phyloP scores from a whole-genome alignment of 805 yeast genomes.

The Pichia paraexigua region DNA sequence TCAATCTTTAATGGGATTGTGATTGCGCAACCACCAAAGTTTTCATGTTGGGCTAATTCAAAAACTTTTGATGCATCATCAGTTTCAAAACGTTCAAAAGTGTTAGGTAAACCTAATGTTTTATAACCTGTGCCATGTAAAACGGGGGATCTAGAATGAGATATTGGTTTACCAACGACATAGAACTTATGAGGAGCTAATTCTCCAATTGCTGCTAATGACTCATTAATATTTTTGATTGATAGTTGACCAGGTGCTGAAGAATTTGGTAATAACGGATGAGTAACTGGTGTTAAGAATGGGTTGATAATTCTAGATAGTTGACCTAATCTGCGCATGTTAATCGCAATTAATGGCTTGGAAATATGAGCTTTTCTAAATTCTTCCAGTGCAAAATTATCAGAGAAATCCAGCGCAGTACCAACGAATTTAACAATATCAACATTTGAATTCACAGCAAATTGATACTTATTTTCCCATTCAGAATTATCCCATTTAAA shows the following conservation, averaged over 20 bases:
- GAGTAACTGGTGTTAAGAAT: constrained; percentile 78
- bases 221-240: constrained; percentile 52
- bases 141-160: constrained; percentile 83
- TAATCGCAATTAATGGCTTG: constrained; percentile 73
- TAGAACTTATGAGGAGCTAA: constrained; percentile 49
- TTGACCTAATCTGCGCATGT: constrained; percentile 71
- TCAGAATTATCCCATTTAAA: constrained; percentile 60
- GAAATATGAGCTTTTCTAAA: constrained; percentile 52
- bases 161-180: constrained; percentile 74
- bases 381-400: constrained; percentile 62
- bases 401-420: constrained; percentile 52
- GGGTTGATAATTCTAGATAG: constrained; percentile 72
- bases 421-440: constrained; percentile 85
- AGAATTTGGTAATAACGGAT: constrained; percentile 53
- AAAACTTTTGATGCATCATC: constrained; percentile 50
- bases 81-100: constrained; percentile 62
- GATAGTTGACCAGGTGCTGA: constrained; percentile 79
- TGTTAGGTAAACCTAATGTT: constrained; percentile 69
- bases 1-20: constrained; percentile 90
- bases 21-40: constrained; percentile 90
- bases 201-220: constrained; percentile 56
- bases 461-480: constrained; percentile 67
- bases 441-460: constrained; percentile 55
- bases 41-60: constrained; percentile 38
- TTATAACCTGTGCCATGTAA: constrained; percentile 77